These are phyloP conservation scores for Phyllostachys edulis DNA, from an alignment of 176 grass and related monocot genomes.

Conservation along the genomic window DNA sequence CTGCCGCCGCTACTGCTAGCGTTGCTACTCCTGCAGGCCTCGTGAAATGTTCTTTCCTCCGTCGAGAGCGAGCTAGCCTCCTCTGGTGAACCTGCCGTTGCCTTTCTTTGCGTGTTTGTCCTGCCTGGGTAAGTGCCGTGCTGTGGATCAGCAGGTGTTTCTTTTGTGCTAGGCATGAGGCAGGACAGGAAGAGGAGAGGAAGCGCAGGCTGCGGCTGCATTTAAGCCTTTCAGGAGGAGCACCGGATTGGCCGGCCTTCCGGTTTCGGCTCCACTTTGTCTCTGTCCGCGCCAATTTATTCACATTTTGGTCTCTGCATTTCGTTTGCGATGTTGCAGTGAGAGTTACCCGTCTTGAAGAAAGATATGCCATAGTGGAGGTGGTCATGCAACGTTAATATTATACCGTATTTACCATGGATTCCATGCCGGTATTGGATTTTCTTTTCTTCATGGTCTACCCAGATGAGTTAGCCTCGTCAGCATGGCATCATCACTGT, in stretches of 20 bases:
- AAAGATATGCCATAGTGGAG: no score
- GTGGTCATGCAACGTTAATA: no score
- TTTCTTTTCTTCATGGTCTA: no score
- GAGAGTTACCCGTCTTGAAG: no score
- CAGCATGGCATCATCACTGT: no score
- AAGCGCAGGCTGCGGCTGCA: background rate
- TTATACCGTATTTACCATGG: no score
- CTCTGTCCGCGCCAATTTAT: background rate
- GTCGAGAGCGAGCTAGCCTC: background rate
- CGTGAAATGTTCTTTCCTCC: background rate
- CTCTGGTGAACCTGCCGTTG: background rate
- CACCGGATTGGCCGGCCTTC: background rate
- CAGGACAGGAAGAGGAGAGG: background rate
- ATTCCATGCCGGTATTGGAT: no score
- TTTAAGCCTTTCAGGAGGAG: background rate
- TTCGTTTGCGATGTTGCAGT: background rate
- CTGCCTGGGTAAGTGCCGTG: background rate
- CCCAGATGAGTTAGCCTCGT: no score
- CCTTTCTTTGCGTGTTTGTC: background rate
- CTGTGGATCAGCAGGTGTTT: background rate
- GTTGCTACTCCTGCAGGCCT: background rate
- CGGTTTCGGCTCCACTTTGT: background rate
- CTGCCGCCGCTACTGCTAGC: background rate
- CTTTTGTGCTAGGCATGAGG: background rate
- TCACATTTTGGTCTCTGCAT: no score